Conservation (phyloP, 345 rosid genomes). For the Hibiscus tridactylites region DNA sequence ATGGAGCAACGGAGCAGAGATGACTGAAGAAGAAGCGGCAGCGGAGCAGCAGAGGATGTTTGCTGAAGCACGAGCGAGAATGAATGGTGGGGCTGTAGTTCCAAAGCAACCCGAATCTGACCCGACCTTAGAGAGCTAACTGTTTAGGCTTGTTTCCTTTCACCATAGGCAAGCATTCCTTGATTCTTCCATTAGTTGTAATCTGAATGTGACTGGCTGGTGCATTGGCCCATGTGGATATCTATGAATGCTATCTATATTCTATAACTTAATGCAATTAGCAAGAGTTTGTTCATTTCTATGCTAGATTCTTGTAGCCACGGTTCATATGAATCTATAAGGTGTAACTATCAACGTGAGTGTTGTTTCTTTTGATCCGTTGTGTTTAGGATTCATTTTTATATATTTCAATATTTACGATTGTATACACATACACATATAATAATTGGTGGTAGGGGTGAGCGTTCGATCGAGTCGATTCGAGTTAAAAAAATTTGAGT, state of each 20-base stretch:
- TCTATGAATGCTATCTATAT: constrained; percentile 29
- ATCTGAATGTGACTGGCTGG: constrained; percentile 28
- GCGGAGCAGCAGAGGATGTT: constrained; percentile 99
- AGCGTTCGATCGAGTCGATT: too few species aligned
- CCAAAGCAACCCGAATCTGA: constrained; percentile 66
- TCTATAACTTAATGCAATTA: constrained; percentile 17
- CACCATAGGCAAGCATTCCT: constrained; percentile 38
- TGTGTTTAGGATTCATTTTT: too few species aligned
- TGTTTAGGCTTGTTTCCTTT: constrained; percentile 15
- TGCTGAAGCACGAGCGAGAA: constrained; percentile 98
- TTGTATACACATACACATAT: too few species aligned
- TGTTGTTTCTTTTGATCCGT: too few species aligned
- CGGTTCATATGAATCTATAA: too few species aligned
- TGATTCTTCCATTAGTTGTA: constrained; percentile 6
- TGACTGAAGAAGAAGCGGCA: constrained; percentile 94
- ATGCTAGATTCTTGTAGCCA: too few species aligned
- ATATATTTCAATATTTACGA: too few species aligned
- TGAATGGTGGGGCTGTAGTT: constrained; percentile 64
- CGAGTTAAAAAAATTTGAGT: too few species aligned
- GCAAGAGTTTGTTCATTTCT: too few species aligned
- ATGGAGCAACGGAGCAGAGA: constrained; percentile 75
- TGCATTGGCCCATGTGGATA: constrained; percentile 32
- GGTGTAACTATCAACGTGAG: too few species aligned
- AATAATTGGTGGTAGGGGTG: too few species aligned
- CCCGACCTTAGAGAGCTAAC: constrained; percentile 58